These are phyloP conservation scores for Saprolegnia diclina DNA, from an alignment of 352 stramenopile genomes.

Conservation along the genomic window DNA sequence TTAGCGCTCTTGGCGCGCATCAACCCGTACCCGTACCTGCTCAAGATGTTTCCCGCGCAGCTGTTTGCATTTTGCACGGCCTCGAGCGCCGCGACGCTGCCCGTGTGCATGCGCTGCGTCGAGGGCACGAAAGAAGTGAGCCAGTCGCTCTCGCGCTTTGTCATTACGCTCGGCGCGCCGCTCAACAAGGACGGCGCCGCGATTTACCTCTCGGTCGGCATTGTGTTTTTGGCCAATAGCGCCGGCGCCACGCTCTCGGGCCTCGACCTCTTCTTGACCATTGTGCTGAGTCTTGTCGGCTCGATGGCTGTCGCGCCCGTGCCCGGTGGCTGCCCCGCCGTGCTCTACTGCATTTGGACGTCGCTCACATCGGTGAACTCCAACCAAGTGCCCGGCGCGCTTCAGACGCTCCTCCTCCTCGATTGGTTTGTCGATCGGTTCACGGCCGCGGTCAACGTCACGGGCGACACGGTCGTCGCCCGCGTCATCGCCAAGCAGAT, in stretches of 20 bases:
- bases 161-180: slow-evolving; percentile 31
- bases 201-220: slow-evolving; percentile 32
- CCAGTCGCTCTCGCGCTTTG: slow-evolving; percentile 29
- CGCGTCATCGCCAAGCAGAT: slow-evolving; percentile 30
- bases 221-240: slow-evolving; percentile 38
- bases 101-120: slow-evolving; percentile 31
- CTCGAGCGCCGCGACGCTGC: slow-evolving; percentile 34
- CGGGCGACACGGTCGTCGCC: slow-evolving; percentile 30
- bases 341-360: slow-evolving; percentile 34
- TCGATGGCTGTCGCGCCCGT: slow-evolving; percentile 32
- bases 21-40: slow-evolving; percentile 33
- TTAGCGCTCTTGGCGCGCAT: background rate
- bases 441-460: slow-evolving; percentile 31
- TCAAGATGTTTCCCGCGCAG: slow-evolving; percentile 29
- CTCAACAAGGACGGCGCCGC: slow-evolving; percentile 36
- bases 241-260: background rate
- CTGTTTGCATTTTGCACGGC: slow-evolving; percentile 34
- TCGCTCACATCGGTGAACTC: slow-evolving; percentile 22
- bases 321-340: slow-evolving; percentile 26
- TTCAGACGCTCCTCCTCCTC: slow-evolving; percentile 21
- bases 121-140: slow-evolving; percentile 29
- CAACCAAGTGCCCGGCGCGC: slow-evolving; percentile 13
- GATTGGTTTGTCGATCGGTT: slow-evolving; percentile 37
- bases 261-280: slow-evolving; percentile 27
- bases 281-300: slow-evolving; percentile 32